Evolutionary conservation across 2,329 filamentous ascomycete genomes (phyloP).

Genomic region (Phialophora expanda): DNA sequence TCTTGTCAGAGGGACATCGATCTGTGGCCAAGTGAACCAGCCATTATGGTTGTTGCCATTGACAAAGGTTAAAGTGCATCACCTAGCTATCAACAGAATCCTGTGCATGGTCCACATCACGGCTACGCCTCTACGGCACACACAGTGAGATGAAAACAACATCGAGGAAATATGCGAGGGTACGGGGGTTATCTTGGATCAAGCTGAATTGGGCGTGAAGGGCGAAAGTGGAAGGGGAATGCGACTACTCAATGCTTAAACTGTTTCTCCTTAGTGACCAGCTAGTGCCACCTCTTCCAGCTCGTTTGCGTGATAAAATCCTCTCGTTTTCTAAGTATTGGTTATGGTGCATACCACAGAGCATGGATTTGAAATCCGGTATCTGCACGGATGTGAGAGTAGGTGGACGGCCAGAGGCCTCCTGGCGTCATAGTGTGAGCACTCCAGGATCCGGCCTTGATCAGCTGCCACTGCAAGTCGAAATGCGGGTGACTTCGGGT

Average conservation of each 20-base stretch:
- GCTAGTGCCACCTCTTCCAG: constrained; percentile 9
- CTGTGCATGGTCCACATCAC: constrained; percentile 1
- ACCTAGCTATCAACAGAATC: neutral
- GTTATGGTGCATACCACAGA: neutral
- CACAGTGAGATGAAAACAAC: constrained; percentile 14
- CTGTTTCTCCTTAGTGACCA: constrained; percentile 13
- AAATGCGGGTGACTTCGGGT: constrained; percentile 10
- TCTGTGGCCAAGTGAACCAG: constrained; percentile 30
- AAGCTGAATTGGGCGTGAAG: constrained; percentile 21
- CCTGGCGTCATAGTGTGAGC: neutral
- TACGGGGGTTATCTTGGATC: constrained; percentile 26
- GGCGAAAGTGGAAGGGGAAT: constrained; percentile 7
- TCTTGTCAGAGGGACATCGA: constrained; percentile 56
- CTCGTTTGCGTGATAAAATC: constrained; percentile 2
- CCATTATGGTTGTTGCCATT: neutral
- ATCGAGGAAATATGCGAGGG: constrained; percentile 16
- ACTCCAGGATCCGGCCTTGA: neutral
- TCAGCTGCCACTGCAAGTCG: constrained; percentile 4
- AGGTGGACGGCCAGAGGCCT: neutral
- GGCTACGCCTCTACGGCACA: constrained; percentile 6
- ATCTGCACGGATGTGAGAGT: neutral
- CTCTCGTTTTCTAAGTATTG: neutral
- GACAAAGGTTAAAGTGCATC: neutral
- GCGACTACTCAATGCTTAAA: constrained; percentile 7
- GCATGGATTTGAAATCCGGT: constrained; percentile 1